phyloP scores from a whole-genome alignment of 306 rosid species.

The Medicago arabica region DNA sequence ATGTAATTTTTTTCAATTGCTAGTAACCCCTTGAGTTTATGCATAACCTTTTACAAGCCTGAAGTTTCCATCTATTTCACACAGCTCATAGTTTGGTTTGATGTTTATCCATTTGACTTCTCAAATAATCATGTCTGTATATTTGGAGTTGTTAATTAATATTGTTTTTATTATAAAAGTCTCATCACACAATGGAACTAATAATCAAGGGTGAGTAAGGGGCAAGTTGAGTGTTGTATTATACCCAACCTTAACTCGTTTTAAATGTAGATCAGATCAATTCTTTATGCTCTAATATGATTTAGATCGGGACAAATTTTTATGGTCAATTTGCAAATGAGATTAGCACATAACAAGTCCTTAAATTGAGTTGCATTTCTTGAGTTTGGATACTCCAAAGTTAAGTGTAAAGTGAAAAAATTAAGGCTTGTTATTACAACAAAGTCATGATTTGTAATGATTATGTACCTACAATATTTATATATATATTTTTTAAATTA shows the following conservation, averaged over 20 bases:
- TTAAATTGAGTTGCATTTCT: too few species aligned
- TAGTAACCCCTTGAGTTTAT: not conserved
- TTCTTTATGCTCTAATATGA: too few species aligned
- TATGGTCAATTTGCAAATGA: too few species aligned
- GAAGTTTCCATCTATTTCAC: not conserved
- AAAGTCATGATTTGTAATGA: too few species aligned
- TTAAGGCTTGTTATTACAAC: too few species aligned
- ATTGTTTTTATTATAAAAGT: not conserved
- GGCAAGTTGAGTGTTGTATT: not conserved
- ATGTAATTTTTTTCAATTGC: slow-evolving; percentile 9
- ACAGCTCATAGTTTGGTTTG: not conserved
- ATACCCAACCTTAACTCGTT: not conserved
- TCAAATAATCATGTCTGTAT: not conserved
- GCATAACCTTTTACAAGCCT: not conserved
- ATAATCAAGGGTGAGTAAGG: too few species aligned
- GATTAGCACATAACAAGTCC: too few species aligned
- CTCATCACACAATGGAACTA: not conserved
- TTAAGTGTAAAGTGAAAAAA: too few species aligned
- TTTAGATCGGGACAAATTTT: too few species aligned
- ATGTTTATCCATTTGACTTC: slow-evolving; percentile 9
- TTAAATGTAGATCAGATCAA: not conserved
- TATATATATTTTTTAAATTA: too few species aligned
- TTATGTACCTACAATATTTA: too few species aligned
- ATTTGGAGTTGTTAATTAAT: not conserved
- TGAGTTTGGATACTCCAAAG: too few species aligned